These are phyloP conservation scores for Schizosaccharomyces osmophilus DNA, from an alignment of 805 yeast species.

Conservation along the genomic window DNA sequence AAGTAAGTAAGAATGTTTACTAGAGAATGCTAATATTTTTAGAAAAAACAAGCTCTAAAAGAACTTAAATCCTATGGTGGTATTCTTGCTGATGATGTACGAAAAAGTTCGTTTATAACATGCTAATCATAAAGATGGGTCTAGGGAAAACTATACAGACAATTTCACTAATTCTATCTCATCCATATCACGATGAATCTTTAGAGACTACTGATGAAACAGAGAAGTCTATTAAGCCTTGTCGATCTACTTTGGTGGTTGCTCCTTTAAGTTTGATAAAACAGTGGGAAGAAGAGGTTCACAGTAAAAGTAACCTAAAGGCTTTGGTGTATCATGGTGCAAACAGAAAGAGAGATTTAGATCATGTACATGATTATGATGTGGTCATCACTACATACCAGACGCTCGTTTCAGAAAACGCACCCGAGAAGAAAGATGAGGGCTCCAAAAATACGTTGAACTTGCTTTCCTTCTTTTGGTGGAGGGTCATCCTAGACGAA, in stretches of 20 bases:
- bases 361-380: constrained; percentile 24
- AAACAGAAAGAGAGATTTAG: constrained; percentile 5
- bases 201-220: background rate
- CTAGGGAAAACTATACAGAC: constrained; percentile 69
- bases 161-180: constrained; percentile 33
- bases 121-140: constrained; percentile 29
- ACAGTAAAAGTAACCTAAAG: constrained; percentile 8
- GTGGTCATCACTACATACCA: constrained; percentile 82
- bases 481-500: constrained; percentile 39
- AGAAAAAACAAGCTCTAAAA: too few relatives aligned
- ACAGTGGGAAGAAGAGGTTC: constrained; percentile 21
- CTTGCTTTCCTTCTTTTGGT: constrained; percentile 17
- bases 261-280: constrained; percentile 20
- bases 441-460: constrained; percentile 5
- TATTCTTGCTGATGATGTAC: constrained; percentile 2
- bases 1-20: too few relatives aligned
- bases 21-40: too few relatives aligned
- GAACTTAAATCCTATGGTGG: background rate
- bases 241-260: constrained; percentile 18
- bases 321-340: constrained; percentile 18
- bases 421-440: background rate
- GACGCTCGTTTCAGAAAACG: constrained; percentile 24
- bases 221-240: background rate
- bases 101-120: background rate
- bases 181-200: constrained; percentile 4